Base-by-base conservation (phyloP, 2,329 filamentous ascomycete genomes). In the Elsinoe arachidis region DNA sequence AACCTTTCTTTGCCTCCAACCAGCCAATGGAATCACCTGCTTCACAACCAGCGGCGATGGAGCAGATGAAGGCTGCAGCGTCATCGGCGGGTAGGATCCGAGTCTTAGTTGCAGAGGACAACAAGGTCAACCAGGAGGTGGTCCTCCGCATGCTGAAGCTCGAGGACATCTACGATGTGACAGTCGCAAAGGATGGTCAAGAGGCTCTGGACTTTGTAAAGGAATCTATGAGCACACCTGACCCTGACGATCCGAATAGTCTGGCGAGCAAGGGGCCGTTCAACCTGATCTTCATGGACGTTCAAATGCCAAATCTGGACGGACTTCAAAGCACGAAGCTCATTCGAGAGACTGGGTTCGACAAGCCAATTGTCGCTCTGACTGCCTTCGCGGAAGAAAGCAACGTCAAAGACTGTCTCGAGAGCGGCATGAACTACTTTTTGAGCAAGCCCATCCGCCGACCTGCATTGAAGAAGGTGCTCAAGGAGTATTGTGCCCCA, bases 211-310 rank as follows among this genome's bases (percentile, higher is more conserved):
- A 96, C 61, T 77, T 87, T 26, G 90, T 96, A 62, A 91, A 90
- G 68, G 83, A 83, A 14, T 87, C 84, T 61, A 93, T 95, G 87
- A 56, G 58, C 1, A 53, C 17, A 3, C 56, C 58, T 26, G 7
- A 19, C 15, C 39, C 39, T 9, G 54, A 59, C 55, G 59, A 47
- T 14, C 46, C 47, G 38, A 55, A 15, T n/a, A 57, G 17, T 33
- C 51, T 7, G 58, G 41, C 43, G 14, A 80, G 80, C 26, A 80
- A 85, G 55, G 78, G 80, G 56, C 80, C 80, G 2, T 96, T 92
- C 68, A 89, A 95, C 63, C 78, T 96, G 23, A 92, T 96, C 61
- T 93, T 96, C 67, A 96, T 96, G 91, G 91, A 96, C 65, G 86
- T 96, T 2, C 67, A 88, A 72, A 96, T 96, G 91, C 91, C 91